These are phyloP conservation scores for Leishmania arabica DNA, from an alignment of 208 protist genomes.

Conservation along the genomic window DNA sequence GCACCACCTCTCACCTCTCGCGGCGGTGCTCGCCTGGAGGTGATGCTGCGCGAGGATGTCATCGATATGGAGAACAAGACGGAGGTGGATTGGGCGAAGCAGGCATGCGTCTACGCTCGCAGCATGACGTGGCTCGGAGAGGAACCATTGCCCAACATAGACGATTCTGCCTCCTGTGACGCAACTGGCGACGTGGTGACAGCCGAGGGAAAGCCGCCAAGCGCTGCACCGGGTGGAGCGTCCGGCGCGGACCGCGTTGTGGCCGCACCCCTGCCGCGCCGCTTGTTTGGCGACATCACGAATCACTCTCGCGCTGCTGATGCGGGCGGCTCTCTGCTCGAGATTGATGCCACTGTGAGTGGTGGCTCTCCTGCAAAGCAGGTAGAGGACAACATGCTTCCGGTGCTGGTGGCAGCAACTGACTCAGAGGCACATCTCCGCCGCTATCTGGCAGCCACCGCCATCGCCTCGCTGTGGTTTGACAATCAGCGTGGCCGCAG, in stretches of 20 bases:
- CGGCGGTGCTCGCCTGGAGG: constrained; percentile 1
- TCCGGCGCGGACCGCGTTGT: neutral
- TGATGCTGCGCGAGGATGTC: constrained; percentile 20
- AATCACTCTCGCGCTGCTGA: neutral
- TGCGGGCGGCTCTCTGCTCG: constrained; percentile 11
- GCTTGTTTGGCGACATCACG: constrained; percentile 19
- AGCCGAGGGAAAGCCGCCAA: neutral
- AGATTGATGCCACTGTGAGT: constrained; percentile 1
- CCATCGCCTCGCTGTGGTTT: constrained; percentile 25
- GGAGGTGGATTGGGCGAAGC: constrained; percentile 27
- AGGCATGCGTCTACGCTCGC: constrained; percentile 28
- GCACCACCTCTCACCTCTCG: neutral
- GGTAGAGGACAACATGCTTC: neutral
- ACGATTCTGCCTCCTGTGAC: neutral
- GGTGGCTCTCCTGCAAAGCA: neutral
- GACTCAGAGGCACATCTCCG: constrained; percentile 21
- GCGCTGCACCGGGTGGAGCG: neutral
- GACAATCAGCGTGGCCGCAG: constrained; percentile 30
- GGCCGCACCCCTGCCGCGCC: neutral
- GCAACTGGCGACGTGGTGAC: neutral
- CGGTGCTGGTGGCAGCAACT: neutral
- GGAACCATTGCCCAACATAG: neutral
- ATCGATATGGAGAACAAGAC: constrained; percentile 24
- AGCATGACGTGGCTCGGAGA: neutral
- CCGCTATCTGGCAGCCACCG: constrained; percentile 28